Base-by-base conservation (phyloP, 179 eudicot species). In the Corrigiola litoralis region DNA sequence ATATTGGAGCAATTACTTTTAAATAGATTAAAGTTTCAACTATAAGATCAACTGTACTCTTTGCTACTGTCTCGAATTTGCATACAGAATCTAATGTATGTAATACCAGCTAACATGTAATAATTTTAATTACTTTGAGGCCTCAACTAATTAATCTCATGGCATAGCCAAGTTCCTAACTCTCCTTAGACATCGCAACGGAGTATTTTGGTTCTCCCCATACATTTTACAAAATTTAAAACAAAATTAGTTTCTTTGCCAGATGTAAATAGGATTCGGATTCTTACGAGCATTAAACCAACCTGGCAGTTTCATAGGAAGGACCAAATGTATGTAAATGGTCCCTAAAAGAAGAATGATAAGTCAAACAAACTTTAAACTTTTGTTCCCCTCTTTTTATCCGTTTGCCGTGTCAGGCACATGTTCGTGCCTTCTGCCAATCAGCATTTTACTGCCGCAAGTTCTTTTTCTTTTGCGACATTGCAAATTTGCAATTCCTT, bases 351-450 rank as follows among this genome's bases (percentile, higher is more conserved):
- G 41, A 69, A 57, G 73, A 41, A 63, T 69, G 33, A 33, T 48
- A 57, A 74, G 78, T 74, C 78, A 74, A 68, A 49, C 56, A 23
- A 13, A 42, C 78, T 74, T 74, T 74, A 63, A 74, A 25, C 61
- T 74, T 69, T 63, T 74, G 78, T 63, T 74, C 70, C 74, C 61
- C 17, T 28, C 61, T 69, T 69, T 68, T 68, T 63, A 74, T 63
- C 78, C 62, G 56, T 24, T 69, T 57, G 69, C 63, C 77, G 70
- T 69, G 74, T 74, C 36, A 20, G n/a, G 24, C 36, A 67, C 72
- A 67, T 73, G 68, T 36, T 73, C 63, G 25, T 63, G 42, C 77
- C 59, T 53, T 59, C 60, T 68, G 28, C 77, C 72, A 72, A 65
- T 63, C 63, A 28, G 20, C 18, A 16, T 33, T 33, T 17, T 36